Conservation (phyloP, 805 yeast species). For the Candida oleophila region DNA sequence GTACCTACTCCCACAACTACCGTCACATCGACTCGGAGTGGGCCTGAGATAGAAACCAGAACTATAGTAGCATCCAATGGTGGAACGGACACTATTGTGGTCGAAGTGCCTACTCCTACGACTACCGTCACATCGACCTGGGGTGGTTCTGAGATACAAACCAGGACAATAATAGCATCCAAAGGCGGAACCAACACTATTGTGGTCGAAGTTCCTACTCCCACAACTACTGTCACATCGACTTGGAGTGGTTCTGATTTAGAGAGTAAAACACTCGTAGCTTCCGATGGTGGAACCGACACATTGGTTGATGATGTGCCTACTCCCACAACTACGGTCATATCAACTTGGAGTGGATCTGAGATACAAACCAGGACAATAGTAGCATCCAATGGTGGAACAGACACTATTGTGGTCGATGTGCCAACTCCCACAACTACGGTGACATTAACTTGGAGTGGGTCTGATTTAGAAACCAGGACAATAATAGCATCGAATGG, state of each 20-base stretch:
- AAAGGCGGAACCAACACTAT: conserved; percentile 5
- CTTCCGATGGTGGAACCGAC: conserved; percentile 3
- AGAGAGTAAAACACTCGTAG: conserved; percentile 4
- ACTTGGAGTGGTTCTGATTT: conserved; percentile 4
- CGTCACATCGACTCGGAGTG: not conserved
- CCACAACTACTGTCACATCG: not conserved
- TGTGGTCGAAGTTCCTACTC: conserved; percentile 4
- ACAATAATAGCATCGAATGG: not conserved
- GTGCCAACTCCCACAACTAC: conserved; percentile 11
- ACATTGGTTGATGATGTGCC: conserved; percentile 2
- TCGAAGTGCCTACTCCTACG: conserved; percentile 7
- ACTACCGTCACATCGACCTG: conserved; percentile 48
- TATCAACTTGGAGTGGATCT: conserved; percentile 7
- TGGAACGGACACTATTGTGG: conserved; percentile 5
- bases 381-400: conserved; percentile 12
- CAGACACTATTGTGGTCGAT: conserved; percentile 14
- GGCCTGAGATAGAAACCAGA: conserved; percentile 7
- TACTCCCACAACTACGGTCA: conserved; percentile 2
- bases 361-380: conserved; percentile 9
- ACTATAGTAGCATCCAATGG: not conserved
- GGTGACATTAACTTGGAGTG: conserved; percentile 5
- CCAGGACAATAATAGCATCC: not conserved
- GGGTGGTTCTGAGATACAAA: conserved; percentile 5
- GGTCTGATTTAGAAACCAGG: conserved; percentile 9
- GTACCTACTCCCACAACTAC: conserved; percentile 5